phyloP scores from a whole-genome alignment of 345 rosid genomes.

The Tarenaya hassleriana region DNA sequence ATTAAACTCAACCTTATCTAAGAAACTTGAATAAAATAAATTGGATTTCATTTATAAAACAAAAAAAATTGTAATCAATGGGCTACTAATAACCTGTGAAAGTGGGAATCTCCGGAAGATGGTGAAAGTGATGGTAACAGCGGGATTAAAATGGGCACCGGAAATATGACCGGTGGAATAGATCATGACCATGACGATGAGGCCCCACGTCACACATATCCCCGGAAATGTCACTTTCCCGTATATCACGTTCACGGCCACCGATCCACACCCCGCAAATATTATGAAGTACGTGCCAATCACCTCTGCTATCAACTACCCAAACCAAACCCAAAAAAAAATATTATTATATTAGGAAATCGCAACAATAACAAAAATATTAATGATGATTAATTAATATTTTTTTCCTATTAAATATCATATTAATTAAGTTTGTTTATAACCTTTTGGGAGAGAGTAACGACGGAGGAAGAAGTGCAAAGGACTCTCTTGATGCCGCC shows the following conservation, averaged over 20 bases:
- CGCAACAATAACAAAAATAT: no score
- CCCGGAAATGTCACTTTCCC: conserved; percentile 64
- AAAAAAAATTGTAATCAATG: not conserved
- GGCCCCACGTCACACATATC: conserved; percentile 55
- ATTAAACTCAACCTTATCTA: no score
- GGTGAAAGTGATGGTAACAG: conserved; percentile 60
- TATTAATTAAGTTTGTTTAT: not conserved
- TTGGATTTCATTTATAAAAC: not conserved
- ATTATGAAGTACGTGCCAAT: conserved; percentile 66
- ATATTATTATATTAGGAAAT: no score
- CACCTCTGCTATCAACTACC: conserved; percentile 54
- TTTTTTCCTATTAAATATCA: no score
- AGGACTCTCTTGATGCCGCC: conserved; percentile 21
- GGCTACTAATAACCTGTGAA: conserved; percentile 32
- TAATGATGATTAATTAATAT: not conserved
- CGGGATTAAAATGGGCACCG: conserved; percentile 80
- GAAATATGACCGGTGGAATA: conserved; percentile 70
- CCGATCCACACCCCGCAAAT: conserved; percentile 68
- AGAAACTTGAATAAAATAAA: no score
- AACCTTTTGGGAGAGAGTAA: conserved; percentile 28
- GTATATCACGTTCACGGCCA: conserved; percentile 56
- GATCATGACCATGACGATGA: conserved; percentile 67
- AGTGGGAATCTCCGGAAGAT: conserved; percentile 47
- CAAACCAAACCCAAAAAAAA: not conserved
- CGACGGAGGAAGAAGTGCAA: conserved; percentile 25